Evolutionary conservation across 2,329 filamentous ascomycete genomes (phyloP).

Genomic region (Hansfordia pulvinata): DNA sequence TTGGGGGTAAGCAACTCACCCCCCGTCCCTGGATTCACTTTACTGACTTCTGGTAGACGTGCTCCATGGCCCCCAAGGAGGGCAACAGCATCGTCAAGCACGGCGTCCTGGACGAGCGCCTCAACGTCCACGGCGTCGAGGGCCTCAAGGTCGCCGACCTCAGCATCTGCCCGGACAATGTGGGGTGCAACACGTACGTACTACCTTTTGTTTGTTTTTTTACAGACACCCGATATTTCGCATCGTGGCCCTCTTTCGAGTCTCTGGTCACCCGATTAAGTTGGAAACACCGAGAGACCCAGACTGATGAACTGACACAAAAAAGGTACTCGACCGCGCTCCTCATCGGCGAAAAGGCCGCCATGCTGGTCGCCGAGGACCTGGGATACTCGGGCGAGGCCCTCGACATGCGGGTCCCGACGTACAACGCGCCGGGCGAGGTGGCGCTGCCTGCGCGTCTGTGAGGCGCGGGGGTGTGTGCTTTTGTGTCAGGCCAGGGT

Average conservation of each 20-base stretch:
- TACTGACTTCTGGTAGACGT: conserved; percentile 32
- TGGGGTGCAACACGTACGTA: conserved; percentile 52
- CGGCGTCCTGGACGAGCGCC: conserved; percentile 61
- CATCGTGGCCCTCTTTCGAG: no score
- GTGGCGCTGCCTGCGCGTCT: conserved; percentile 23
- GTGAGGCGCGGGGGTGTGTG: no score
- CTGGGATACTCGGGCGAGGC: conserved; percentile 59
- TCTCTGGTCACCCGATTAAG: no score
- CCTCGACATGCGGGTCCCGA: conserved; percentile 64
- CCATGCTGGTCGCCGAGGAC: conserved; percentile 57
- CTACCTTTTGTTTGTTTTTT: conserved; percentile 11
- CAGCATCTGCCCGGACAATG: conserved; percentile 66
- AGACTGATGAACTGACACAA: conserved; percentile 3
- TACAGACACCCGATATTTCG: no score
- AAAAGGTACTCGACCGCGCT: conserved; percentile 53
- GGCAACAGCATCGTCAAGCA: conserved; percentile 74
- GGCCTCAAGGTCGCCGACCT: conserved; percentile 67
- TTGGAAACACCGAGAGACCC: background rate
- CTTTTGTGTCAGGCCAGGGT: no score
- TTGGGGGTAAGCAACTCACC: conserved; percentile 37
- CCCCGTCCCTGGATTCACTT: background rate
- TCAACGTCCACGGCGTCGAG: conserved; percentile 67
- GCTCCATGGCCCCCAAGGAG: conserved; percentile 63
- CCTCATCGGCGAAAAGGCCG: conserved; percentile 64
- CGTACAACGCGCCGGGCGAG: conserved; percentile 44